These are phyloP conservation scores for Phytophthora tubulina DNA, from an alignment of 352 stramenopile genomes.

Conservation along the genomic window DNA sequence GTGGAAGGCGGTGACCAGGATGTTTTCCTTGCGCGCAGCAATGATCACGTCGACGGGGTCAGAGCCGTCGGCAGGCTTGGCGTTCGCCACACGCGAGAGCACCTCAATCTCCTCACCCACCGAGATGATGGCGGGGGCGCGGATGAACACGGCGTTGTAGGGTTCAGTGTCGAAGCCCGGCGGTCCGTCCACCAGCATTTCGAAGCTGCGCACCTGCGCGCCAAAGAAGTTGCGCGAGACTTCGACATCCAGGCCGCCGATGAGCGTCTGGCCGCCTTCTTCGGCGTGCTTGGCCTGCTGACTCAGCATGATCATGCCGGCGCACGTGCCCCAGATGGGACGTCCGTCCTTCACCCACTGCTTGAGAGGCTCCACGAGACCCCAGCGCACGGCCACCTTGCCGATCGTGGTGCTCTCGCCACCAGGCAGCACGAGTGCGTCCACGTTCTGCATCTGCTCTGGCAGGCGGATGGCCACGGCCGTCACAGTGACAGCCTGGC, in stretches of 20 bases:
- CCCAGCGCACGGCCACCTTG: conserved; percentile 89
- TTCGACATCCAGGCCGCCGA: conserved; percentile 95
- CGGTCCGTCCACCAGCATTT: conserved; percentile 71
- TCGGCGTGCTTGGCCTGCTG: conserved; percentile 86
- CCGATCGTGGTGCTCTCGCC: conserved; percentile 97
- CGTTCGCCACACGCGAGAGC: conserved; percentile 88
- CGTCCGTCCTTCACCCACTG: conserved; percentile 74
- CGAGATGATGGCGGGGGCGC: conserved; percentile 95
- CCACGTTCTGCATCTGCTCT: conserved; percentile 79
- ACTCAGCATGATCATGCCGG: conserved; percentile 96
- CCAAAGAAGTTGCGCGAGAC: conserved; percentile 99
- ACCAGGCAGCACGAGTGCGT: conserved; percentile 95
- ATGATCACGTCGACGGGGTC: conserved; percentile 87
- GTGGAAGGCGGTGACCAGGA: conserved; percentile 97
- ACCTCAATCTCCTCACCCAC: conserved; percentile 91
- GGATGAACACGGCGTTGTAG: conserved; percentile 97
- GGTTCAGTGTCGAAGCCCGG: conserved; percentile 65
- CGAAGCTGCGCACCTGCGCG: conserved; percentile 90
- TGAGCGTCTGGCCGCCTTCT: conserved; percentile 93
- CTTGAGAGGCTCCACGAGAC: conserved; percentile 80
- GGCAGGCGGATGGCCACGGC: conserved; percentile 84
- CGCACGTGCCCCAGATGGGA: conserved; percentile 97
- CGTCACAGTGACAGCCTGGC: conserved; percentile 49
- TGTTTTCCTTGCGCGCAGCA: conserved; percentile 86
- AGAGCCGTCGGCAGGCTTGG: conserved; percentile 76